Evolutionary conservation across 768 basidiomycete species (phyloP), one percentile per base, ranked within the genome.

Genomic region (Pleurotus ostreatus): DNA sequence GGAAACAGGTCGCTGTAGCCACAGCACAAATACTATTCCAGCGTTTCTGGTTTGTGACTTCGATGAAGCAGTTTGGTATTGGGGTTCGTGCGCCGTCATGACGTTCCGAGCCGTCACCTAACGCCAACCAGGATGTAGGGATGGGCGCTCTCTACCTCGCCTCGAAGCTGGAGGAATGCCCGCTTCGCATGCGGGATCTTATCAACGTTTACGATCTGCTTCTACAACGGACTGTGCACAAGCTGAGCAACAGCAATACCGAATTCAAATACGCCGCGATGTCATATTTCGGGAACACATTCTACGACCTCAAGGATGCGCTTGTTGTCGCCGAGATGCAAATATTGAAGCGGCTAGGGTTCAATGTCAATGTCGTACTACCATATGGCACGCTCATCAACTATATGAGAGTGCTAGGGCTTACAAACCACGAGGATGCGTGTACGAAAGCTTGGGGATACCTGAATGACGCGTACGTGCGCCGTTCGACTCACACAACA

Each of bases 241-340:
- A 72, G 1, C 46, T 39, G 46, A 54, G 41, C 15, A 38, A 44
- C 47, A 44, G 66, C 16, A 68, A 69, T 55, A 61, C 74, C 18
- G 66, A 72, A 11, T 84, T 90, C 73, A 78, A 79, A 63, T 93
- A 94, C 70, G 71, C 78, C 2, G 88, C 92, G 11, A 95, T 94
- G 91, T 86, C 89, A 15, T 95, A 94, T 71, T 94, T 92, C 68
- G 85, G 90, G 12, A 81, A 80, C 63, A 86, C 85, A 2, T 98
- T 96, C 65, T 98, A 98, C 74, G 92, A 95, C 59, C 78, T 93
- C 69, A 98, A 96, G 66, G 97, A 99, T 66, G 87, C 90, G 5
- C 76, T 98, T 48, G 93, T 98, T 18, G 88, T 95, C 12, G 86
- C 89, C 1, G 97, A 99, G 71, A 98, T 98, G 93, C 97, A 99